phyloP scores from a whole-genome alignment of 768 basidiomycete genomes.

The Rhodotorula babjevae region DNA sequence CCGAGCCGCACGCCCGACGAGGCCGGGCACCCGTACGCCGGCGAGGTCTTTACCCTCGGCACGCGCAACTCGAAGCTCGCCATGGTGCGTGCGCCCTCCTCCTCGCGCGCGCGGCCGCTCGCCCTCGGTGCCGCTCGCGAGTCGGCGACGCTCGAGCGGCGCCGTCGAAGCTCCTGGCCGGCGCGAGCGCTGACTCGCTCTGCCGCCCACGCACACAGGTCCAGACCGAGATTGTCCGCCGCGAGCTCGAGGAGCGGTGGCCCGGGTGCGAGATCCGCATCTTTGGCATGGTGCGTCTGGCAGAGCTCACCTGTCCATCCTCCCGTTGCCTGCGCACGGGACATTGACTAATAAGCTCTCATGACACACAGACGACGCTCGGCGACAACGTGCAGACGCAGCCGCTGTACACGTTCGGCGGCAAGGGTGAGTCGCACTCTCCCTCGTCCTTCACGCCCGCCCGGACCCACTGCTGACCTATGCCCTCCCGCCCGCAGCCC shows the following conservation, averaged over 20 bases:
- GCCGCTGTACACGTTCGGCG: slow-evolving; percentile 76
- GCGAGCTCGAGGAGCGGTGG: slow-evolving; percentile 58
- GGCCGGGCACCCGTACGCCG: slow-evolving; percentile 6
- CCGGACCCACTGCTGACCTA: not conserved
- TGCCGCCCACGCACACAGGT: slow-evolving; percentile 42
- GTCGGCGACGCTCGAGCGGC: no score
- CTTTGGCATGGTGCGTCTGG: slow-evolving; percentile 32
- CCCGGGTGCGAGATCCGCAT: slow-evolving; percentile 47
- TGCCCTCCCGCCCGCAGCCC: slow-evolving; percentile 47
- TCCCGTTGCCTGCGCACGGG: no score
- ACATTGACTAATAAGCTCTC: no score
- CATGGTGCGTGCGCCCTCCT: slow-evolving; percentile 48
- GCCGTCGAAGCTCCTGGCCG: not conserved
- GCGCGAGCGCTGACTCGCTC: not conserved
- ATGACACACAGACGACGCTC: slow-evolving; percentile 58
- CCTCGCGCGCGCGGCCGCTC: no score
- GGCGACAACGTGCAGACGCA: slow-evolving; percentile 88
- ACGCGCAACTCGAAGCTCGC: slow-evolving; percentile 85
- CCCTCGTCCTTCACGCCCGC: not conserved
- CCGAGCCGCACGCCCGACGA: not conserved
- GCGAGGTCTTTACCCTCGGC: slow-evolving; percentile 58
- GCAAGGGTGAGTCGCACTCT: slow-evolving; percentile 55
- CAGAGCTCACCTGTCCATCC: no score
- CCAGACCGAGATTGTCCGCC: slow-evolving; percentile 76
- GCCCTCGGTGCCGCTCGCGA: no score